Evolutionary conservation across 139 green algal species (phyloP), one percentile per base, ranked within the genome.

Genomic region (Tetradesmus obliquus): DNA sequence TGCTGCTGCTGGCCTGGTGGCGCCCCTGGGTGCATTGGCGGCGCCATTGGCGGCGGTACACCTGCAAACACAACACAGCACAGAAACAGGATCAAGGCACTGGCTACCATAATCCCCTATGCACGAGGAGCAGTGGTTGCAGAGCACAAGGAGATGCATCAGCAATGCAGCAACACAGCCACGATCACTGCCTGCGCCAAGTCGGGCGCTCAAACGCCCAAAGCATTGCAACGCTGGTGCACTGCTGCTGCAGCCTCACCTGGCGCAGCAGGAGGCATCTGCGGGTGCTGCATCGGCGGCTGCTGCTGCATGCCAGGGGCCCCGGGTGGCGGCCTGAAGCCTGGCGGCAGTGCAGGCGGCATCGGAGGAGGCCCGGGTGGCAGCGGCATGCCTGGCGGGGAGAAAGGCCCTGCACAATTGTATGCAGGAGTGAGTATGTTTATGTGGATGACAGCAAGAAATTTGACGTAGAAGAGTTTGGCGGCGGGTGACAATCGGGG

Each of bases 1-100:
- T 55, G 60, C 53, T 57, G 60, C 60, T 12, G 82, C 53, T 53
- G 54, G 82, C 82, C 82, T 85, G 53, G 82, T 86, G 82, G 82
- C n/a, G 53, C 53, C 10, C 60, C 53, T 71, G 82, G 54, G n/a
- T 55, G 19, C 60, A 51, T 57, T 86, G 84, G 84, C 15, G 84
- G 53, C 13, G 51, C 53, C 54, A 87, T 87, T 22, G 54, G 32
- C 0, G 72, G 72, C 20, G 72, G 72, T 45, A 9, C 72, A 19
- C 72, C 72, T 45, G 72, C 60, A 71, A 15, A 71, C 15, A 71
- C 60, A 45, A 24, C 20, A 12, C 20, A 24, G 12, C 71, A 12
- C 4, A 22, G 71, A 12, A 66, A 13, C 57, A 45, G 32, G 32
- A 45, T 45, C 32, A 45, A 45, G 32, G 32, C 32, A 45, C 32